Base-by-base conservation (phyloP, 176 grass and related monocot genomes). In the Triticum dicoccoides region DNA sequence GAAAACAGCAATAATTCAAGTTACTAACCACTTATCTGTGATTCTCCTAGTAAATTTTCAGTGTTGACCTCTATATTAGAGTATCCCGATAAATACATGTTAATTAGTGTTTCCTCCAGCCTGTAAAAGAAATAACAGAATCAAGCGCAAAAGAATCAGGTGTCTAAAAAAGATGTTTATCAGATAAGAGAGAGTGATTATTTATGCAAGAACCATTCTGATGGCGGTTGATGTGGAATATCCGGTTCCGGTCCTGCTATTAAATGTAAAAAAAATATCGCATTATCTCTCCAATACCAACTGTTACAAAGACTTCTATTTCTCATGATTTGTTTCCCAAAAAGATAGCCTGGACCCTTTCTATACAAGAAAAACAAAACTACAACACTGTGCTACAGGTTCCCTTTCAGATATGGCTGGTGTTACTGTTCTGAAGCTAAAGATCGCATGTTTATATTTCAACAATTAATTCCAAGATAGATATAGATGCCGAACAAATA, bases 31-130 rank as follows among this genome's bases (percentile, higher is more conserved):
- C 82, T 86, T 73, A 52, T 78, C 44, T 65, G 61, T 64, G 56
- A 45, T 73, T 67, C 81, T 61, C 38, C 51, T 34, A 75, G 70
- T 81, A 79, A 88, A 33, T 56, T 62, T 45, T 84, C 77, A 83
- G 65, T 41, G 79, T 80, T 72, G 42, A 15, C 49, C 38, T 87
- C 84, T 51, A 6, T 80, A 58, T 87, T 92, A 69, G 41, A 86
- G 81, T 94, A 98, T 56, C 96, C 92, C 41, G 96, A 98, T 41
- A 98, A 70, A 92, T 96, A 98, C 61, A 95, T 66, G 79, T 96
- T 92, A 62, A 98, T 94, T 45, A 98, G 76, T 30, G 92, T 89
- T 85, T 98, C 96, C 84, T 96, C 93, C 67, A 98, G 80, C 96
- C 96, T 96, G 71, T 49, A 77, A 25, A 47, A 63, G 65, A 79